Percentiles rank a stretch among this genome's conserved stretches.
Conservation (phyloP, 805 yeast genomes). For the Suhomyces pyralidae region DNA sequence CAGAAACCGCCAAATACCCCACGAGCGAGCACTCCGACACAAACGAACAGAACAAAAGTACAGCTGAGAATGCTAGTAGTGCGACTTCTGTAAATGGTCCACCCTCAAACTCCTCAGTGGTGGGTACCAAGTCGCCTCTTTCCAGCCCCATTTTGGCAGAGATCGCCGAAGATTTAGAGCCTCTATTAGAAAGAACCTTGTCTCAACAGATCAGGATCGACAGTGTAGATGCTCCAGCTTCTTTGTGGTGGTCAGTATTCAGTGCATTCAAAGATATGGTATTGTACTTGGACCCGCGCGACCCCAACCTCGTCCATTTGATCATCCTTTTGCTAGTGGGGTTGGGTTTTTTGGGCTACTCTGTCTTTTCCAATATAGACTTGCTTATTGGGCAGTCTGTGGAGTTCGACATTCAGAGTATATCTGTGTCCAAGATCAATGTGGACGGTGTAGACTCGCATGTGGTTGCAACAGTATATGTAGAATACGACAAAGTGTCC, state of each 20-base stretch:
- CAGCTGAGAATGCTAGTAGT: background rate
- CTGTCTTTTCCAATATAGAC: constrained; percentile 9
- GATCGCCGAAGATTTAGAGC: background rate
- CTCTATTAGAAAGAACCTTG: background rate
- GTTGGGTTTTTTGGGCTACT: constrained; percentile 2
- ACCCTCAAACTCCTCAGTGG: background rate
- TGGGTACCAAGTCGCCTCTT: background rate
- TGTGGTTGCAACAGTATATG: constrained; percentile 21
- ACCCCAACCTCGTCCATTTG: constrained; percentile 5
- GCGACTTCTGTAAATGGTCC: too few species aligned
- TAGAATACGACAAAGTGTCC: constrained; percentile 27
- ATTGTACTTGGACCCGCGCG: constrained; percentile 5
- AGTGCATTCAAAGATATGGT: background rate
- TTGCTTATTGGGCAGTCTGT: constrained; percentile 18
- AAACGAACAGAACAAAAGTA: background rate
- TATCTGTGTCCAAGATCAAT: constrained; percentile 20
- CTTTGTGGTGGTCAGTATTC: background rate
- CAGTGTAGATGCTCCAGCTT: background rate
- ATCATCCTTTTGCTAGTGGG: constrained; percentile 5
- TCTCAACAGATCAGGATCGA: background rate
- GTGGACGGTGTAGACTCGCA: constrained; percentile 28
- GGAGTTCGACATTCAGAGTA: constrained; percentile 19
- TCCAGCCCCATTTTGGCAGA: background rate
- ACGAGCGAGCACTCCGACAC: too few species aligned
- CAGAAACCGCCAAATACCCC: too few species aligned